Evolutionary conservation across 2,329 filamentous ascomycete species (phyloP).

Genomic region (Nakataea oryzae): DNA sequence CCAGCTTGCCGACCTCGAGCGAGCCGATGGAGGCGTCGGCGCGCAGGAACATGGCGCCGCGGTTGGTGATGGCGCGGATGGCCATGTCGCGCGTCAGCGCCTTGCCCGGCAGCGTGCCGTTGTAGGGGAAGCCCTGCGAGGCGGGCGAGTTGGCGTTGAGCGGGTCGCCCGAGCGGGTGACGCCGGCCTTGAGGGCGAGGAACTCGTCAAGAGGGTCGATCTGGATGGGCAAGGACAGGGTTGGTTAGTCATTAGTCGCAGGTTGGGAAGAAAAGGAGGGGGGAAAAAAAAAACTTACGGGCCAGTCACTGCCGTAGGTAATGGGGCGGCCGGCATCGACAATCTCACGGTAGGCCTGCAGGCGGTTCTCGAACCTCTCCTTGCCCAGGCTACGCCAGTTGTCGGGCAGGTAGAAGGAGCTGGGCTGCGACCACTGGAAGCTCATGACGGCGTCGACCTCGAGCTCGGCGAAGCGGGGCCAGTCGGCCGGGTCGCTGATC

Average conservation of each 20-base stretch:
- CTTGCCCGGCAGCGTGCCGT: neutral
- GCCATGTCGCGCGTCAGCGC: neutral
- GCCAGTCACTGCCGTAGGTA: constrained; percentile 13
- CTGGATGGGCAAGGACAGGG: neutral
- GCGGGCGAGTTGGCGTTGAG: neutral
- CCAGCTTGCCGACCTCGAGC: constrained; percentile 7
- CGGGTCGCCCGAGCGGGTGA: neutral
- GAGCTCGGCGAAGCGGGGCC: neutral
- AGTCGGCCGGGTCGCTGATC: neutral
- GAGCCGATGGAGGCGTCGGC: constrained; percentile 1
- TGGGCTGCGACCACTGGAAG: constrained; percentile 1
- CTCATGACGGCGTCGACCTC: neutral
- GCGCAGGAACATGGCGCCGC: neutral
- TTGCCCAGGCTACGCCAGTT: neutral
- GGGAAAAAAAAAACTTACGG: constrained; percentile 10
- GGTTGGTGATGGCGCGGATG: constrained; percentile 1
- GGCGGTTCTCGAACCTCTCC: neutral
- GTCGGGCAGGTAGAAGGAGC: neutral
- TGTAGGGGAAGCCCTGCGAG: neutral
- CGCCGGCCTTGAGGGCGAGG: neutral
- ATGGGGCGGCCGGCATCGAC: neutral
- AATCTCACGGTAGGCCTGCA: neutral
- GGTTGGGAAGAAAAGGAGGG: neutral
- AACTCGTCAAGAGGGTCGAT: neutral
- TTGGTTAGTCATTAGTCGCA: neutral